Evolutionary conservation across 805 yeast species (phyloP).

Genomic region (Spathaspora passalidarum): DNA sequence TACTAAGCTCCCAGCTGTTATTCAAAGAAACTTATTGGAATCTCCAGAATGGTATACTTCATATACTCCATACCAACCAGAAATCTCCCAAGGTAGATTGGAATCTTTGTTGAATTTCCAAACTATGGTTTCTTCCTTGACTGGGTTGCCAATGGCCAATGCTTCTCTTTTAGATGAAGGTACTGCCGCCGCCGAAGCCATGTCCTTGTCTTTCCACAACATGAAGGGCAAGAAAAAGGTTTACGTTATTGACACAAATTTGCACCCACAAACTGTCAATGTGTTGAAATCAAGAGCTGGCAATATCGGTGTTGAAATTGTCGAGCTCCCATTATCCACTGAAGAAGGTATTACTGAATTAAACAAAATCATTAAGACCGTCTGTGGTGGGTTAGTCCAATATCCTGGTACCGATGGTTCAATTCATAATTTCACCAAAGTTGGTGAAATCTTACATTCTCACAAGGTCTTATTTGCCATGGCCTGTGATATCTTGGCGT

Average conservation of each 20-base stretch:
- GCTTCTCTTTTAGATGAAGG: constrained; percentile 96
- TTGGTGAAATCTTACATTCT: constrained; percentile 65
- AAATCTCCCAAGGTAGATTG: constrained; percentile 93
- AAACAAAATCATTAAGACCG: constrained; percentile 24
- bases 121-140: constrained; percentile 84
- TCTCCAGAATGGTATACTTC: constrained; percentile 99
- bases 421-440: constrained; percentile 45
- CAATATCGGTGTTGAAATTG: constrained; percentile 66
- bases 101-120: constrained; percentile 89
- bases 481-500: constrained; percentile 89
- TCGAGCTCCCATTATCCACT: constrained; percentile 53
- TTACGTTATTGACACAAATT: constrained; percentile 69
- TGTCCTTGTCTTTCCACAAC: constrained; percentile 75
- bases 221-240: constrained; percentile 62
- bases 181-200: constrained; percentile 96
- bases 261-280: constrained; percentile 83
- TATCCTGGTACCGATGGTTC: constrained; percentile 89
- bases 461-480: constrained; percentile 75
- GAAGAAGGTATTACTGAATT: constrained; percentile 28
- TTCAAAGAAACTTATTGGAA: constrained; percentile 88
- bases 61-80: constrained; percentile 98
- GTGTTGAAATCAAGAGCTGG: constrained; percentile 78
- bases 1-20: constrained; percentile 84
- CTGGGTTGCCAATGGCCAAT: constrained; percentile 93
- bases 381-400: constrained; percentile 84